phyloP scores from a whole-genome alignment of 169 alveolate species.

The Cryptosporidium meleagridis region DNA sequence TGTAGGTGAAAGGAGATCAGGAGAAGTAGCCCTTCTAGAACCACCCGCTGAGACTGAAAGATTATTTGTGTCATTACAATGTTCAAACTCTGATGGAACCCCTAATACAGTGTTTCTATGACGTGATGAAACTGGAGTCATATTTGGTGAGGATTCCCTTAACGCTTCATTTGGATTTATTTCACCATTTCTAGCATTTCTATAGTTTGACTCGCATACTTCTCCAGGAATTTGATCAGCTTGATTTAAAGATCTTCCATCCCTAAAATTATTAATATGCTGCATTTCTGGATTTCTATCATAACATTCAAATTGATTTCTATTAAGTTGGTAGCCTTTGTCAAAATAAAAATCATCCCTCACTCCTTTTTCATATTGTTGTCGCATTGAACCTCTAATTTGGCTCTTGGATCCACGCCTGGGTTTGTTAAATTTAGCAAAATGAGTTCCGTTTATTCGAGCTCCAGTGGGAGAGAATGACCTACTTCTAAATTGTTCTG shows the following conservation, averaged over 20 bases:
- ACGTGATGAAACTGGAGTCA: not conserved
- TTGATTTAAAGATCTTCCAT: not conserved
- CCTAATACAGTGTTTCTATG: slow-evolving; percentile 48
- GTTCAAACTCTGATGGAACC: slow-evolving; percentile 4
- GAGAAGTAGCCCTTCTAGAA: slow-evolving; percentile 68
- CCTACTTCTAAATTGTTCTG: slow-evolving; percentile 72
- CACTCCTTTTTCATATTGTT: not conserved
- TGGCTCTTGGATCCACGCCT: not conserved
- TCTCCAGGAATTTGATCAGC: not conserved
- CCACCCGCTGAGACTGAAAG: not conserved
- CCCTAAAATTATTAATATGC: not conserved
- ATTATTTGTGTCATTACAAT: not conserved
- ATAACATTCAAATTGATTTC: not conserved
- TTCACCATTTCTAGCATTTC: not conserved
- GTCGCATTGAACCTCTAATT: not conserved
- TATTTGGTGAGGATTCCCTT: not conserved
- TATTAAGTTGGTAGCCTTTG: not conserved
- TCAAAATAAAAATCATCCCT: not conserved
- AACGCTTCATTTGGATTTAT: not conserved
- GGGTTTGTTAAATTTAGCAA: not conserved
- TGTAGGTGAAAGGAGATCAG: slow-evolving; percentile 35
- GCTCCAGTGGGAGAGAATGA: slow-evolving; percentile 36
- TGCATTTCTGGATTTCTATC: not conserved
- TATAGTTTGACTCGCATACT: not conserved
- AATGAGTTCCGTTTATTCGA: not conserved